phyloP scores from a whole-genome alignment of 1,284 basidiomycete species.

The Irpex sp. region DNA sequence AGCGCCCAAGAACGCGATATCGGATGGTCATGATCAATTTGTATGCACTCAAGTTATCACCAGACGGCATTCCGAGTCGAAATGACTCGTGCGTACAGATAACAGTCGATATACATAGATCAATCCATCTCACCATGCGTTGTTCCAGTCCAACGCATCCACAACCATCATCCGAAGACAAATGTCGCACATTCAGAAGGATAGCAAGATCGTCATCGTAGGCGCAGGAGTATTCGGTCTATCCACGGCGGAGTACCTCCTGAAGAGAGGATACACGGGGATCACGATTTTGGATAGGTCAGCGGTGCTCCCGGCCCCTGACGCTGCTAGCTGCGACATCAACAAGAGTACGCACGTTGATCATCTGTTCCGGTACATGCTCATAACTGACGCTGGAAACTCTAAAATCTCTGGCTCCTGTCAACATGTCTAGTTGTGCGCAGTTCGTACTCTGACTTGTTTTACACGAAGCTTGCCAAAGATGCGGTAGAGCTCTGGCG shows the following conservation, averaged over 20 bases:
- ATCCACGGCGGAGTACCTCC: constrained; percentile 80
- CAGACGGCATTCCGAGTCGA: not conserved
- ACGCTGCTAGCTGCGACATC: constrained; percentile 81
- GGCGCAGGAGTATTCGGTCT: constrained; percentile 87
- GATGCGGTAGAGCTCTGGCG: constrained; percentile 77
- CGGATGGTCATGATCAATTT: not conserved
- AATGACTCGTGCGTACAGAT: not conserved
- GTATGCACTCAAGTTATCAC: not conserved
- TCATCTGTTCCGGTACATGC: not conserved
- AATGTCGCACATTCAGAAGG: not conserved
- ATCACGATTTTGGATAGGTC: constrained; percentile 77
- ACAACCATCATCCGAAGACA: not conserved
- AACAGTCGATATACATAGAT: not conserved
- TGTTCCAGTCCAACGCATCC: not conserved
- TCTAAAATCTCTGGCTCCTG: too few relatives aligned
- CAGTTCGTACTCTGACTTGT: constrained; percentile 63
- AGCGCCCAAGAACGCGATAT: not conserved
- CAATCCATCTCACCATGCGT: not conserved
- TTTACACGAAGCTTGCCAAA: constrained; percentile 69
- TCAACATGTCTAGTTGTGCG: constrained; percentile 51
- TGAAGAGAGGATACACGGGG: constrained; percentile 60
- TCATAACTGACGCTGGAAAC: not conserved
- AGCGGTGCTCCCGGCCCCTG: constrained; percentile 61
- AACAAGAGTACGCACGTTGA: constrained; percentile 67
- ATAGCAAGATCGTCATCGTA: constrained; percentile 59